Evolutionary conservation across 1,284 basidiomycete genomes (phyloP).

Genomic region (Cryptococcus deneoformans): DNA sequence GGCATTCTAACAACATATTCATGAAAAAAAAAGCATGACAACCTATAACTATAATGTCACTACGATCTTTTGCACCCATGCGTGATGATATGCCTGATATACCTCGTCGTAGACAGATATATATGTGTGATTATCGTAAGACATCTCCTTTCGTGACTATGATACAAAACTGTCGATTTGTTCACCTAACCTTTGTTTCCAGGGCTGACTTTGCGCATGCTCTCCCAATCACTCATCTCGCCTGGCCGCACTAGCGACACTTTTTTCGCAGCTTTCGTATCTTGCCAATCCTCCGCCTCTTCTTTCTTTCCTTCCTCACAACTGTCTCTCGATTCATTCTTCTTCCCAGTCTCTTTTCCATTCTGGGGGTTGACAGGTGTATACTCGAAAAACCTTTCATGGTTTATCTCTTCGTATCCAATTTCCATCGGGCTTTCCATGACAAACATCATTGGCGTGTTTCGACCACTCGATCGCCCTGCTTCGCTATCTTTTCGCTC

Average conservation of each 20-base stretch:
- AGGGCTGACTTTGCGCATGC: neutral
- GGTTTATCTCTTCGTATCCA: neutral
- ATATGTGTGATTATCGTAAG: no score
- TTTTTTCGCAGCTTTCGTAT: slow-evolving; percentile 59
- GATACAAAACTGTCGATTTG: neutral
- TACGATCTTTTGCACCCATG: no score
- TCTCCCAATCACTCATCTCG: slow-evolving; percentile 9
- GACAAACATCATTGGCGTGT: slow-evolving; percentile 10
- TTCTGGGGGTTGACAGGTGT: slow-evolving; percentile 32
- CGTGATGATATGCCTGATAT: no score
- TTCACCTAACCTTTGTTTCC: neutral
- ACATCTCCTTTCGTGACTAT: neutral
- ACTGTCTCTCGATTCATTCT: slow-evolving; percentile 64
- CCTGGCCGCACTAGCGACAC: slow-evolving; percentile 59
- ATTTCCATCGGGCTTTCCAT: slow-evolving; percentile 14
- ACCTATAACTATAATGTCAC: no score
- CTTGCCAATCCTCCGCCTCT: slow-evolving; percentile 4
- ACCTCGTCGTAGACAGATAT: no score
- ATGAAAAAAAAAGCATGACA: no score
- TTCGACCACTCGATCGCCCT: neutral
- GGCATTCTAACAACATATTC: no score
- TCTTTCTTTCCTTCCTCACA: slow-evolving; percentile 52
- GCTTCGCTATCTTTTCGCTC: neutral
- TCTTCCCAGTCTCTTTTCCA: neutral
- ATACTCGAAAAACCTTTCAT: slow-evolving; percentile 36